A percentile compares a stretch with the other conserved stretches of the same genome.
Evolutionary conservation across 1,284 basidiomycete species (phyloP).

Genomic region (Cutaneotrichosporon cavernicola): DNA sequence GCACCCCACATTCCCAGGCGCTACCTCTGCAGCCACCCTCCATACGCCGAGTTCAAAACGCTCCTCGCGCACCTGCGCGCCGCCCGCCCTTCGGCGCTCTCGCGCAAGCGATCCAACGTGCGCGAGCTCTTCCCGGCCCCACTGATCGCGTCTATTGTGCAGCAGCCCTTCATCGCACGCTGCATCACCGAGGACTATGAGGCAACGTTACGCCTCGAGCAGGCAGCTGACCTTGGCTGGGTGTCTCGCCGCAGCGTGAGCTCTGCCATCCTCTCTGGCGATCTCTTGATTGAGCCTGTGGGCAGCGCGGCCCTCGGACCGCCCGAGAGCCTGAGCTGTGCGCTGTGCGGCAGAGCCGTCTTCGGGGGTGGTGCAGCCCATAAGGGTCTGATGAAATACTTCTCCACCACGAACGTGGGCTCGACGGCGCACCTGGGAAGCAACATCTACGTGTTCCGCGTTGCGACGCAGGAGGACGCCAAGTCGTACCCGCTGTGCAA

Average conservation of each 20-base stretch:
- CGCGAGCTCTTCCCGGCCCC: slow-evolving; percentile 57
- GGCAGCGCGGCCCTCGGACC: slow-evolving; percentile 34
- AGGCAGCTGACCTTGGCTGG: slow-evolving; percentile 93
- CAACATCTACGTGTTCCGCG: slow-evolving; percentile 52
- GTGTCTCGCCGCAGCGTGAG: slow-evolving; percentile 82
- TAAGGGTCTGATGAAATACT: slow-evolving; percentile 49
- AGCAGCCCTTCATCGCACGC: slow-evolving; percentile 80
- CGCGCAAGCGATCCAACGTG: slow-evolving; percentile 13
- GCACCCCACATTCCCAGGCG: slow-evolving; percentile 32
- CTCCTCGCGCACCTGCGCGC: slow-evolving; percentile 80
- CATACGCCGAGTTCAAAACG: slow-evolving; percentile 80
- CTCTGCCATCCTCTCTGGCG: slow-evolving; percentile 80
- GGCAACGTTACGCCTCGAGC: slow-evolving; percentile 84
- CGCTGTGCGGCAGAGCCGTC: slow-evolving; percentile 66
- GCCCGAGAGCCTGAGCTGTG: slow-evolving; percentile 57
- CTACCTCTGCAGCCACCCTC: slow-evolving; percentile 67
- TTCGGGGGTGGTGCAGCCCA: slow-evolving; percentile 56
- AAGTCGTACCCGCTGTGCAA: slow-evolving; percentile 69
- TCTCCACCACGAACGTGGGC: slow-evolving; percentile 31
- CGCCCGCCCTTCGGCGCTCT: slow-evolving; percentile 58
- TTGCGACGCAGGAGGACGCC: slow-evolving; percentile 46
- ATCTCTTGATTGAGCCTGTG: slow-evolving; percentile 85
- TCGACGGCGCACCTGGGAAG: not conserved
- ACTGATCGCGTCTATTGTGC: slow-evolving; percentile 66
- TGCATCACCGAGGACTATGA: slow-evolving; percentile 87